A percentile compares a stretch with the other conserved stretches of the same genome.
These are phyloP conservation scores for Chalciporus piperatoides DNA, from an alignment of 1,284 basidiomycete species.

Conservation along the genomic window DNA sequence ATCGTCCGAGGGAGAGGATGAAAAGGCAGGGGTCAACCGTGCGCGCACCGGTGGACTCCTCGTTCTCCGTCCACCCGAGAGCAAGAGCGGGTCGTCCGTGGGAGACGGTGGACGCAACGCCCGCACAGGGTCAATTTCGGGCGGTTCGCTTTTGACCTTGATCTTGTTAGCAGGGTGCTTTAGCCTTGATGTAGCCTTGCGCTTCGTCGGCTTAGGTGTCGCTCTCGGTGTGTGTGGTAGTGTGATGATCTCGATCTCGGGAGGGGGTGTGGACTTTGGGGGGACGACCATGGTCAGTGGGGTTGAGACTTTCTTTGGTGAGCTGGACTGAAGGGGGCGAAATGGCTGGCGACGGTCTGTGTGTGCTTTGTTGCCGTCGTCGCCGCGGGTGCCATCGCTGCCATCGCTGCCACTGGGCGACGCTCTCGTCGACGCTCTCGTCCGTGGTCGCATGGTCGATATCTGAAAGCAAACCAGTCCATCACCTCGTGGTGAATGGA, in stretches of 20 bases:
- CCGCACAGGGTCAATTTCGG: constrained; percentile 54
- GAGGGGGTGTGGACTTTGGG: constrained; percentile 61
- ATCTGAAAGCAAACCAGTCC: background rate
- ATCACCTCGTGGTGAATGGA: background rate
- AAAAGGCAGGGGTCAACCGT: too few species aligned
- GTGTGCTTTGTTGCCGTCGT: background rate
- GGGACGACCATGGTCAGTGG: constrained; percentile 6
- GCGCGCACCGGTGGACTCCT: too few species aligned
- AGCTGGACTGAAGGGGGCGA: constrained; percentile 20
- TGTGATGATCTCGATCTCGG: constrained; percentile 52
- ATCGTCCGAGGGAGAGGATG: constrained; percentile 1
- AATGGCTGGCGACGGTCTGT: constrained; percentile 18
- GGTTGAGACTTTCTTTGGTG: constrained; percentile 8
- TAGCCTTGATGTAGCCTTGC: constrained; percentile 30
- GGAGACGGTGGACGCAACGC: constrained; percentile 68
- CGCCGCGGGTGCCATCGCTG: too few species aligned
- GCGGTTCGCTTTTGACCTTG: constrained; percentile 63
- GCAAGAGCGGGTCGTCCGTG: constrained; percentile 65
- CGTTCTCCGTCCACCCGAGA: constrained; percentile 38
- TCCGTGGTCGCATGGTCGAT: constrained; percentile 14
- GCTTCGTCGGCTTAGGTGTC: constrained; percentile 37
- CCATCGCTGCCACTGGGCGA: constrained; percentile 6
- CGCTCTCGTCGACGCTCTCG: constrained; percentile 6
- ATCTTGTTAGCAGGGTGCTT: constrained; percentile 33
- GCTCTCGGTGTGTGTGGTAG: constrained; percentile 27